Conservation (phyloP, 2,329 filamentous ascomycete species). For the Ascochyta lentis region DNA sequence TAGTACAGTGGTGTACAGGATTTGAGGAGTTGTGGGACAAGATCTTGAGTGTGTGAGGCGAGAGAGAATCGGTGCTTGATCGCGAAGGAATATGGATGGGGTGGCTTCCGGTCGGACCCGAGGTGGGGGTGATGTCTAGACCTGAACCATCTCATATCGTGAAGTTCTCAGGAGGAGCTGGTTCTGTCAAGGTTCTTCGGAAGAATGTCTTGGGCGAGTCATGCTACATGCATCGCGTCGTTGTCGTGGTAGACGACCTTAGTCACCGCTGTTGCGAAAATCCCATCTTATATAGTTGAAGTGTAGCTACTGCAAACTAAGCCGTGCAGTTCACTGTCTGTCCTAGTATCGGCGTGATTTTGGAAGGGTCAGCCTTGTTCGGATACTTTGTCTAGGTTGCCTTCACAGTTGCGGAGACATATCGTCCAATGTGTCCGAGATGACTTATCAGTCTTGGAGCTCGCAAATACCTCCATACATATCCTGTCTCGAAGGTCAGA, state of each 20-base stretch:
- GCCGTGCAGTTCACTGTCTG: background rate
- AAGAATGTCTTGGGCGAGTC: background rate
- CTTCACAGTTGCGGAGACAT: conserved; percentile 8
- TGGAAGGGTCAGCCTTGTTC: background rate
- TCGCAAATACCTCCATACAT: background rate
- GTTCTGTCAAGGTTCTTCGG: background rate
- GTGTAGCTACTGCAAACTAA: no score
- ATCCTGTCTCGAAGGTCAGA: background rate
- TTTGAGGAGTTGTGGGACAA: conserved; percentile 19
- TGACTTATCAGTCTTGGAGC: background rate
- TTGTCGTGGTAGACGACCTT: background rate
- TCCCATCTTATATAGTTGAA: no score
- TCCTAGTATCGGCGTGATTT: background rate
- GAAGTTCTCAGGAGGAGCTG: background rate
- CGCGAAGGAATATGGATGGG: background rate
- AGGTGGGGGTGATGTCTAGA: background rate
- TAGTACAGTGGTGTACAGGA: conserved; percentile 2
- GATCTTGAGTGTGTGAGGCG: conserved; percentile 1
- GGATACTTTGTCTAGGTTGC: background rate
- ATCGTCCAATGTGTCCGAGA: conserved; percentile 3
- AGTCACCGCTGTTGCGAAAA: no score
- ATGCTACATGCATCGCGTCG: background rate
- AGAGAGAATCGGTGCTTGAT: conserved; percentile 17
- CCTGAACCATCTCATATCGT: background rate
- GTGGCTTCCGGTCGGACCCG: no score